phyloP scores from a whole-genome alignment of 192 early-diverging fungal genomes.

The Chytriomyces hyalinus region DNA sequence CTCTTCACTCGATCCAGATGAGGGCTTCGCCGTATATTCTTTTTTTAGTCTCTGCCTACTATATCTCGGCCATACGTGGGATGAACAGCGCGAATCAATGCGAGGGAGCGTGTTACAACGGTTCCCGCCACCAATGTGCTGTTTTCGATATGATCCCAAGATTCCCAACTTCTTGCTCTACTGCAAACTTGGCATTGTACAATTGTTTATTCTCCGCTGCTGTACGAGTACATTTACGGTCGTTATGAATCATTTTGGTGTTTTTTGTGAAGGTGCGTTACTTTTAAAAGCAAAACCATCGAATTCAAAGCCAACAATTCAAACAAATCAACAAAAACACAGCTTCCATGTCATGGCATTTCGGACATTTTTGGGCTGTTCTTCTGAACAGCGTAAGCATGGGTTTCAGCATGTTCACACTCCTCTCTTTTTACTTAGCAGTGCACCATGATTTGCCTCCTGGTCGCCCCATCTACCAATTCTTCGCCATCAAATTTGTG shows the following conservation, averaged over 20 bases:
- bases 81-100: conserved; percentile 51
- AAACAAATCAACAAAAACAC: conserved; percentile 5
- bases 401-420: conserved; percentile 70
- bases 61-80: conserved; percentile 59
- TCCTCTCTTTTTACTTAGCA: conserved; percentile 66
- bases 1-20: conserved; percentile 12
- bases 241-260: neutral
- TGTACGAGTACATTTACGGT: conserved; percentile 6
- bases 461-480: conserved; percentile 33
- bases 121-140: conserved; percentile 68
- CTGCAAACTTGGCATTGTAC: conserved; percentile 65
- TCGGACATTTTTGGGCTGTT: conserved; percentile 67
- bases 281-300: neutral
- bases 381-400: conserved; percentile 67
- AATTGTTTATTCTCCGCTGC: conserved; percentile 20
- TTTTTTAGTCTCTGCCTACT: conserved; percentile 73
- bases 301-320: neutral
- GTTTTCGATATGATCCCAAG: conserved; percentile 64
- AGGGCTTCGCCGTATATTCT: conserved; percentile 65
- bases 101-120: conserved; percentile 40
- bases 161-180: conserved; percentile 57
- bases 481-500: conserved; percentile 39
- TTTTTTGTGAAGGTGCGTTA: conserved; percentile 25
- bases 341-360: conserved; percentile 61
- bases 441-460: conserved; percentile 51